Evolutionary conservation across 1,284 basidiomycete species (phyloP), one percentile per base, ranked within the genome.

Genomic region (Boletus sp.): DNA sequence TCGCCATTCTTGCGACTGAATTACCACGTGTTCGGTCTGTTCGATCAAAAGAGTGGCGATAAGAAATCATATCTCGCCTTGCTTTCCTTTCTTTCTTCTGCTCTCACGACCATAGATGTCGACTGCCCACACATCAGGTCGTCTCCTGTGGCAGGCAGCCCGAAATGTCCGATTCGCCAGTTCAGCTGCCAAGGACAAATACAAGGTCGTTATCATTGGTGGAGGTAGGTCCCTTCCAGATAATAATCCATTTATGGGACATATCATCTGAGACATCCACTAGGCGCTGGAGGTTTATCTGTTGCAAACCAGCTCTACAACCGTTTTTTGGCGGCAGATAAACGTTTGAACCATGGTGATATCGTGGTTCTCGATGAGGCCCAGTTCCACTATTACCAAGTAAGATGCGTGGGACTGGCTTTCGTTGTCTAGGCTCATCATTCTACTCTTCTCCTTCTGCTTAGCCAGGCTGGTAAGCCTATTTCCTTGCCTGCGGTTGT

Each of bases 291-390:
- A 39, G 91, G 91, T 39, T 68, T 94, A 46, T 76, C 81, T 35
- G 82, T 85, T 37, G 90, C 91, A 40, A 83, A 87, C 64, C 91
- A 94, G 69, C 81, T 98, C 38, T 88, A 87, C 67, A 77, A 83
- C 58, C 76, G 84, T 20, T 91, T 95, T 69, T 77, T 77, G 57
- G 71, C 74, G 13, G 80, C 84, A 35, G 84, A 83, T 16, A 83
- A 84, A 57, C 67, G 79, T 19, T 67, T 94, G 43, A 81, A 75
- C 41, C 67, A 75, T 33, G 88, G 82, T 38, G 92, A 95, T 65
- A 82, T 96, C 48, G 89, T 82, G 13, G 84, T 96, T 48, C 70
- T 95, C 40, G 94, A 96, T 63, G 76, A 76, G 29, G 79, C 87
- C 9, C 74, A 86, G 50, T 80, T 76, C 53, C 90, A 92, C 65